These are phyloP conservation scores for Colletotrichum cereale DNA, from an alignment of 2,329 filamentous ascomycete genomes.

Conservation along the genomic window DNA sequence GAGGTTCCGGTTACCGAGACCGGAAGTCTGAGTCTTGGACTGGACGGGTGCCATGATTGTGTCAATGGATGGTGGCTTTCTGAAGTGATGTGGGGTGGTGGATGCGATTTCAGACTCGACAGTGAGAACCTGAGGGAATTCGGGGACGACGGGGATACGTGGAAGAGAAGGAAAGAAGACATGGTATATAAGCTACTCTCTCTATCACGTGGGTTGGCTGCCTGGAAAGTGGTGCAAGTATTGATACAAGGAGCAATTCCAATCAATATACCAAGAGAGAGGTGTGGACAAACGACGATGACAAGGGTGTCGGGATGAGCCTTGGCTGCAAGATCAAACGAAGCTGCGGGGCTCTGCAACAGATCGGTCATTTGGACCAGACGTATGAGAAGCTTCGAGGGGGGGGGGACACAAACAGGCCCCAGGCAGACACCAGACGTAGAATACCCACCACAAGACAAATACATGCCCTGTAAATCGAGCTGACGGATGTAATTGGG, in stretches of 20 bases:
- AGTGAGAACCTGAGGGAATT: neutral
- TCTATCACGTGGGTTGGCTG: neutral
- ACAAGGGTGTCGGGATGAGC: neutral
- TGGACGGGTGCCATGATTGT: conserved; percentile 17
- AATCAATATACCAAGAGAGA: neutral
- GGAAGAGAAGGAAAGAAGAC: neutral
- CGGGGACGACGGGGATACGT: neutral
- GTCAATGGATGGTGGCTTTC: neutral
- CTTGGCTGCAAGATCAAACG: neutral
- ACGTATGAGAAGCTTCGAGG: neutral
- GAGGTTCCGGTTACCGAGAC: conserved; percentile 23
- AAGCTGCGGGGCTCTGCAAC: neutral
- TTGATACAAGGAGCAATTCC: neutral
- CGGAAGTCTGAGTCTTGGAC: neutral
- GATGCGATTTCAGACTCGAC: neutral
- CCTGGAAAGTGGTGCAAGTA: neutral
- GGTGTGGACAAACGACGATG: neutral
- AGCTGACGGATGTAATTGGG: neutral
- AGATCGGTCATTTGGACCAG: neutral
- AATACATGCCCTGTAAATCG: neutral
- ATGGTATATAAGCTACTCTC: neutral
- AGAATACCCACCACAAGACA: neutral
- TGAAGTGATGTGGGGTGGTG: neutral
- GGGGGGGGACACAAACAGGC: neutral
- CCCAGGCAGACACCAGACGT: too few relatives aligned